These are phyloP conservation scores for Xylaria digitata DNA, from an alignment of 2,329 filamentous ascomycete species.

Conservation along the genomic window DNA sequence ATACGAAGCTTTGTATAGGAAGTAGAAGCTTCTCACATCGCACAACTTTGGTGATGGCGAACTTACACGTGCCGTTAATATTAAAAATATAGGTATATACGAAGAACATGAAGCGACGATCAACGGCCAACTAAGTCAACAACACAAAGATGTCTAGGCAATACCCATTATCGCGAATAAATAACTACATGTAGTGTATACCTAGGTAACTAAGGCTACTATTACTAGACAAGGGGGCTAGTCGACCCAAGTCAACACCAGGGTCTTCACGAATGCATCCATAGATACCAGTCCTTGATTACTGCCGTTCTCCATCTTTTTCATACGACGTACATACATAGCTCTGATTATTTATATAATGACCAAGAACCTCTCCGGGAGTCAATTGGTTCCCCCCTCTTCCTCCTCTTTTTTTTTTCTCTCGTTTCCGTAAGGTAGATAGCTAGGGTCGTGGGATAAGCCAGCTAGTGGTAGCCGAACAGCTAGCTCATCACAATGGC, in stretches of 20 bases:
- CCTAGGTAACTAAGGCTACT: too few species aligned
- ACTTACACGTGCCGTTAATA: too few species aligned
- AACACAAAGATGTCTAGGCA: not conserved
- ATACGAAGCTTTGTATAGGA: not conserved
- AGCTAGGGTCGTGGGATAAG: constrained; percentile 2
- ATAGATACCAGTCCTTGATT: too few species aligned
- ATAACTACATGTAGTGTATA: too few species aligned
- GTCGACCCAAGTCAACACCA: constrained; percentile 3
- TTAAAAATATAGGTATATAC: not conserved
- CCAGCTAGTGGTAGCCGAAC: not conserved
- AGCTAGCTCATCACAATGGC: constrained; percentile 37
- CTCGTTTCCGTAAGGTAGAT: not conserved
- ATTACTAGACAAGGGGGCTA: not conserved
- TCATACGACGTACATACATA: constrained; percentile 1
- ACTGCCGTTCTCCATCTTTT: too few species aligned
- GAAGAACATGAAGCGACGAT: not conserved
- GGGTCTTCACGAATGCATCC: not conserved
- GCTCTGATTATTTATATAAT: constrained; percentile 14
- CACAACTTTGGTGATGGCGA: not conserved
- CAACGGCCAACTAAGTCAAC: not conserved
- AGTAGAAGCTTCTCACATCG: too few species aligned
- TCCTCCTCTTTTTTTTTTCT: not conserved
- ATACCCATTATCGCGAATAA: too few species aligned
- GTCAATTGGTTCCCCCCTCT: not conserved
- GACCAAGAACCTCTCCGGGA: not conserved